Conservation (phyloP, 2,329 filamentous ascomycete species). For the Pseudogymnoascus sp. region DNA sequence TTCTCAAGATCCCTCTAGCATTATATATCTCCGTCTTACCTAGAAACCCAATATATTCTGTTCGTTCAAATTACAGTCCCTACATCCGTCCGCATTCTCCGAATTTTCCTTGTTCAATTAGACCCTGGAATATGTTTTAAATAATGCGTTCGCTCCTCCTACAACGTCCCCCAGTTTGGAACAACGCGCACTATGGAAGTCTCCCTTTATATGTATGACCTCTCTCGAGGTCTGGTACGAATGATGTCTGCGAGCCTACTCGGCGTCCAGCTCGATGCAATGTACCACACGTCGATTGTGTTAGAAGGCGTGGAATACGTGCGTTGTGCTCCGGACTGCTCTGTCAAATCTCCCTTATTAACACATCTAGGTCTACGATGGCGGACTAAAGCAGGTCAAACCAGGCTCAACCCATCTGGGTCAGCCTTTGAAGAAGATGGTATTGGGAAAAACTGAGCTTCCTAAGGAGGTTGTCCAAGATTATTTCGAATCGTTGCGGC, state of each 20-base stretch:
- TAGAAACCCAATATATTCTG: background rate
- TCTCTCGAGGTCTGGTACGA: constrained; percentile 52
- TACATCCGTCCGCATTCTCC: constrained; percentile 6
- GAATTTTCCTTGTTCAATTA: background rate
- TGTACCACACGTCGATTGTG: constrained; percentile 91
- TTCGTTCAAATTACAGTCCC: background rate
- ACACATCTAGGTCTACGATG: constrained; percentile 55
- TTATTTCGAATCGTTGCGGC: constrained; percentile 75
- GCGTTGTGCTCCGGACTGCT: constrained; percentile 12
- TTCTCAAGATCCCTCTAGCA: background rate
- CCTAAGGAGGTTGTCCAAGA: constrained; percentile 76
- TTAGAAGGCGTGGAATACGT: constrained; percentile 75
- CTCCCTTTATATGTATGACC: constrained; percentile 69
- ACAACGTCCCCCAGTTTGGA: background rate
- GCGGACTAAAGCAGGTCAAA: constrained; percentile 71
- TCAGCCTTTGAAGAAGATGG: constrained; percentile 65
- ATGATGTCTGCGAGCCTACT: constrained; percentile 45
- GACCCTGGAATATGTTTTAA: background rate
- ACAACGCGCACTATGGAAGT: constrained; percentile 53
- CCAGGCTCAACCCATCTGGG: constrained; percentile 85
- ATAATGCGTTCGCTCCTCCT: background rate
- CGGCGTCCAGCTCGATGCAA: constrained; percentile 72
- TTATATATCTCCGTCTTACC: constrained; percentile 1
- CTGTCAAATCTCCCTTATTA: constrained; percentile 21
- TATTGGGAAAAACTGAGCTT: constrained; percentile 68